Evolutionary conservation across 148 eudicot species (phyloP), one percentile per base, ranked within the genome.

Genomic region (Rhododendron kiyosumense): DNA sequence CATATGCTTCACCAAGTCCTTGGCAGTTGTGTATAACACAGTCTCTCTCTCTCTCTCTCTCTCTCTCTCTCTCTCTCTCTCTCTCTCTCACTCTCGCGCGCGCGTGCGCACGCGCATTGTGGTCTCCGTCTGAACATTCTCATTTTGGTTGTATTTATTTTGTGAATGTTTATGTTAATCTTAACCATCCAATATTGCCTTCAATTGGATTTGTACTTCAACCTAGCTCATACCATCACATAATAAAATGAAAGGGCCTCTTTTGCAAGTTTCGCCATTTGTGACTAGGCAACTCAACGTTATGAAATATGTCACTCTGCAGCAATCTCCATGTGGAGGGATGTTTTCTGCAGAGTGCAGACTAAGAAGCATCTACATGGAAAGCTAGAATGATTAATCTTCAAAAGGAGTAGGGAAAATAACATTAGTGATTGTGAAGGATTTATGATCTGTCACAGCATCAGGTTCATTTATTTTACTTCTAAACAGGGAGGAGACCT

Each of bases 401-500:
- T 41, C 18, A 4, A 73, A 32, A 49, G 32, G 1, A 54, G 18
- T 14, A 13, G 57, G 11, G 5, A 22, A 26, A 63, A 41, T 7
- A 26, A 18, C 3, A 65, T 51, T 3, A 30, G 15, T 48, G 49
- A 30, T 45, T 7, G 1, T 51, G 38, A 26, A 48, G 52, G 9
- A 82, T 82, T 54, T 18, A 36, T 41, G 20, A 24, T 82, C 84
- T 30, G 17, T 80, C 11, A 9, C 52, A 80, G 52, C 24, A 69
- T 51, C 38, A 1, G 45, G 45, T 78, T 63, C 32, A 79, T 85
- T 17, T 78, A 45, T 67, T 86, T 45, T 69, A 32, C 73, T 45
- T 75, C 83, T 84, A 36, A 86, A 59, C 91, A 89, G 93, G 80
- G 88, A 69, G 87, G 92, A 90, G 54, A 71, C 51, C 43, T 73